phyloP scores from a whole-genome alignment of 371 early-diverging fungal genomes.

The Chytridium lagenaria region DNA sequence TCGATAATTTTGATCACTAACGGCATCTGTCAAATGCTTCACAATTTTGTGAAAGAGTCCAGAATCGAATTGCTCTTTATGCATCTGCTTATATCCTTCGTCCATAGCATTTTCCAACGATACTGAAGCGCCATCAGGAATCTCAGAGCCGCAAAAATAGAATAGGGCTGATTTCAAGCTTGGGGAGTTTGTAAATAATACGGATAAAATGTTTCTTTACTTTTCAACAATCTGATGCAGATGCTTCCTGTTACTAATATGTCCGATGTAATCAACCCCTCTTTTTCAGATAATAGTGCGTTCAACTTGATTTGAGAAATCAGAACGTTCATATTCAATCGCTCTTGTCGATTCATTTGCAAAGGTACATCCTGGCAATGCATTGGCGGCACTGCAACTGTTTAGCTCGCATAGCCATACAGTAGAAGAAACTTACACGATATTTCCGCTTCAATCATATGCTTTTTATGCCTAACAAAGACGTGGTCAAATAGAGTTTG shows the following conservation, averaged over 20 bases:
- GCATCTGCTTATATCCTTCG: slow-evolving; percentile 8
- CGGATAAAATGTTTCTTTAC: not conserved
- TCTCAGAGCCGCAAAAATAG: slow-evolving; percentile 62
- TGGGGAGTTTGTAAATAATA: not conserved
- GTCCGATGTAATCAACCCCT: slow-evolving; percentile 71
- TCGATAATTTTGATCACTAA: slow-evolving; percentile 11
- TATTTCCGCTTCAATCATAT: slow-evolving; percentile 61
- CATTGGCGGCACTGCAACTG: slow-evolving; percentile 63
- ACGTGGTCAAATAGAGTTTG: slow-evolving; percentile 60
- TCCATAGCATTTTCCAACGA: slow-evolving; percentile 17
- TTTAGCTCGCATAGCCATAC: not conserved
- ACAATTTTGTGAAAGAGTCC: slow-evolving; percentile 15
- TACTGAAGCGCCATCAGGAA: slow-evolving; percentile 35
- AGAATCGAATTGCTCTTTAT: slow-evolving; percentile 18
- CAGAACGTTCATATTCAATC: slow-evolving; percentile 68
- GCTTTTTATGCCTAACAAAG: slow-evolving; percentile 63
- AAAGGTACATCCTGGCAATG: slow-evolving; percentile 59
- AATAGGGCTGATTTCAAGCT: slow-evolving; percentile 65
- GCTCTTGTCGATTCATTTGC: slow-evolving; percentile 66
- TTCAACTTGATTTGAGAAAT: slow-evolving; percentile 48
- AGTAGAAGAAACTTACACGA: slow-evolving; percentile 41
- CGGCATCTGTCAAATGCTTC: slow-evolving; percentile 1
- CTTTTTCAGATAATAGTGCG: slow-evolving; percentile 55
- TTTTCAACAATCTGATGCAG: slow-evolving; percentile 66
- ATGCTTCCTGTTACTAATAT: slow-evolving; percentile 61